Base-by-base conservation (phyloP, 1,284 basidiomycete genomes). In the Tilletia caries region DNA sequence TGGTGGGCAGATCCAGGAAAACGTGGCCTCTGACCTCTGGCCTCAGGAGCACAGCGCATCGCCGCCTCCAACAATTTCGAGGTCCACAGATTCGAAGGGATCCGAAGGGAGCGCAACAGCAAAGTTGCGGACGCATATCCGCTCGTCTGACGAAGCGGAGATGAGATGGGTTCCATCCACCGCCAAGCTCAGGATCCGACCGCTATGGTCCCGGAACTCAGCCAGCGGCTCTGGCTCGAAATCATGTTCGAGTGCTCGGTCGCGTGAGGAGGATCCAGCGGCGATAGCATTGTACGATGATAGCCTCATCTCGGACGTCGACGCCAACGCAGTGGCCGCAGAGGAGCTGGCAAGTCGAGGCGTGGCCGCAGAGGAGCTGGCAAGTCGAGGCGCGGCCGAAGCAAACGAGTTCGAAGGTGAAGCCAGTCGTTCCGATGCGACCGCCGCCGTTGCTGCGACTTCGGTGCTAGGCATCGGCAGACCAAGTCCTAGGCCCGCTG, bases 131-230 rank as follows among this genome's bases (percentile, higher is more conserved):
- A 79, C 71, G 65, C 74, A 77, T 41, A 79, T 74, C 46, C 67
- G 20, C 50, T 75, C 67, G 62, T 76, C 76, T 46, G 77, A 73
- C 58, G 75, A 74, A n/a, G 76, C 75, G 27, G 72, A 75, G 27
- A 79, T 66, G 65, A 79, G 73, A 37, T 74, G 66, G 1, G 72
- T 74, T 15, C 69, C 72, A 50, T 77, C 75, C 65, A 79, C 67
- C 13, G 76, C 70, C 15, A 79, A 68, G 60, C 77, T 76, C 64
- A 79, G 76, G 65, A 79, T 48, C 18, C 67, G 43, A 2, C 43
- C 33, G 12, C 43, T 33, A 54, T 50, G 46, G 37, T 43, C 58
- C 10, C 43, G 33, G 13, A 68, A 52, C 27, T 54, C 46, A 20
- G 37, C 41, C 15, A 62, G 15, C 13, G 66, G 66, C 33, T 33